phyloP scores from a whole-genome alignment of 2,329 filamentous ascomycete species.

The Beauveria caledonica region DNA sequence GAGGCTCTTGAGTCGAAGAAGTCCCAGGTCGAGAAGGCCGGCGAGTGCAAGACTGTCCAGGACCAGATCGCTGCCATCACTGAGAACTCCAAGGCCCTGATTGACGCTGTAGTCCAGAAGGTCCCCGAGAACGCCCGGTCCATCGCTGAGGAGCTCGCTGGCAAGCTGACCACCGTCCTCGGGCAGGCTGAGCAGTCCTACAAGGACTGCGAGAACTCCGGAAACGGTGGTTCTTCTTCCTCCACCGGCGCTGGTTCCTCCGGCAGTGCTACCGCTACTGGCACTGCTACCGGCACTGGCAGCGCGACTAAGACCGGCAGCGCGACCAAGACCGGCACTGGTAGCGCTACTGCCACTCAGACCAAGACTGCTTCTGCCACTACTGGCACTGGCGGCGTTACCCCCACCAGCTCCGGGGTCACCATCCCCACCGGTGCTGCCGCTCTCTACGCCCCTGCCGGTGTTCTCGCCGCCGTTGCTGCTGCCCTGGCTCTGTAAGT shows the following conservation, averaged over 20 bases:
- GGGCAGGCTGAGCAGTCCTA: background rate
- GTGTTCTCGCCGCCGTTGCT: slow-evolving; percentile 11
- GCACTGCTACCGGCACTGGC: background rate
- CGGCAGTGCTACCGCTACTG: background rate
- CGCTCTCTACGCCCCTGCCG: slow-evolving; percentile 8
- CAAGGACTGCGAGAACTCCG: slow-evolving; percentile 11
- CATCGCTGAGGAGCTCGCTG: slow-evolving; percentile 18
- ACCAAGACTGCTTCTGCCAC: too few relatives aligned
- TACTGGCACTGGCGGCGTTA: slow-evolving; percentile 11
- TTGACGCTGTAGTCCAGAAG: slow-evolving; percentile 20
- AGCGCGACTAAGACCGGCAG: too few relatives aligned
- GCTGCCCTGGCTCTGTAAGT: slow-evolving; percentile 13
- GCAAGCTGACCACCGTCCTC: slow-evolving; percentile 16
- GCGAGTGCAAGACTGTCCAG: slow-evolving; percentile 20
- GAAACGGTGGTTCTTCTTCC: background rate
- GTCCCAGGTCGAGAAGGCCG: slow-evolving; percentile 18
- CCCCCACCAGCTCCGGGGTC: slow-evolving; percentile 8
- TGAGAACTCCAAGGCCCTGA: slow-evolving; percentile 17
- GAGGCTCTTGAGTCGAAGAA: slow-evolving; percentile 19
- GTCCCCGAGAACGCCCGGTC: slow-evolving; percentile 18
- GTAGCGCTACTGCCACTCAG: too few relatives aligned
- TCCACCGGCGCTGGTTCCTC: background rate
- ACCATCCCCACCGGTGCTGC: slow-evolving; percentile 5
- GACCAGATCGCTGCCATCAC: slow-evolving; percentile 16
- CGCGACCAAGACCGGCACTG: slow-evolving; percentile 7